Evolutionary conservation across 441 rosid genomes (phyloP).

Genomic region (Erodium texanum): DNA sequence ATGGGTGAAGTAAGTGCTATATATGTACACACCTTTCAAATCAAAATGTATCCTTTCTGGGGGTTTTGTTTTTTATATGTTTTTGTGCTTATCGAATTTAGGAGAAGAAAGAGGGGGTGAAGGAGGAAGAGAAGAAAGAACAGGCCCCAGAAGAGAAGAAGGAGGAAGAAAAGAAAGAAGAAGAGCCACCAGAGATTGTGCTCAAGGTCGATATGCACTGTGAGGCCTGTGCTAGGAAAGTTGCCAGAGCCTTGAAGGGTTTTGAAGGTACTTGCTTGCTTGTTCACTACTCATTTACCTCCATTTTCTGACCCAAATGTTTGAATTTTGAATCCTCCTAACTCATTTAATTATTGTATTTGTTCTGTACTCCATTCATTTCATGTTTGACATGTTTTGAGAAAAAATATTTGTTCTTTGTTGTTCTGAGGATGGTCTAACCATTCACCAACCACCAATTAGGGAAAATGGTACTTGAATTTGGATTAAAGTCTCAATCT

Average conservation of each 20-base stretch:
- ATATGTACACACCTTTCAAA: no score
- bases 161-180: slow-evolving; percentile 10
- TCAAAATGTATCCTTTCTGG: not conserved
- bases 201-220: slow-evolving; percentile 54
- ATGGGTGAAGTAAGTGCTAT: not conserved
- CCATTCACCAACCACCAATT: not conserved
- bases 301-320: not conserved
- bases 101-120: slow-evolving; percentile 15
- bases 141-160: slow-evolving; percentile 16
- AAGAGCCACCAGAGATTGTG: slow-evolving; percentile 30
- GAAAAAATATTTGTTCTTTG: not conserved
- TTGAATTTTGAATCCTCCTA: not conserved
- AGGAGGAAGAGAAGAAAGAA: slow-evolving; percentile 13
- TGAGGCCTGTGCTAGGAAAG: slow-evolving; percentile 45
- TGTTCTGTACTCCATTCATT: no score
- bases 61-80: not conserved
- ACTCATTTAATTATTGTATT: not conserved
- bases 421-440: not conserved
- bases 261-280: slow-evolving; percentile 28
- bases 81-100: not conserved
- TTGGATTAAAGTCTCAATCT: not conserved
- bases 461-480: not conserved
- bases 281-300: no score
- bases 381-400: no score
- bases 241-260: slow-evolving; percentile 34